Evolutionary conservation across 2,329 filamentous ascomycete genomes (phyloP).

Genomic region (Colletotrichum aenigma): DNA sequence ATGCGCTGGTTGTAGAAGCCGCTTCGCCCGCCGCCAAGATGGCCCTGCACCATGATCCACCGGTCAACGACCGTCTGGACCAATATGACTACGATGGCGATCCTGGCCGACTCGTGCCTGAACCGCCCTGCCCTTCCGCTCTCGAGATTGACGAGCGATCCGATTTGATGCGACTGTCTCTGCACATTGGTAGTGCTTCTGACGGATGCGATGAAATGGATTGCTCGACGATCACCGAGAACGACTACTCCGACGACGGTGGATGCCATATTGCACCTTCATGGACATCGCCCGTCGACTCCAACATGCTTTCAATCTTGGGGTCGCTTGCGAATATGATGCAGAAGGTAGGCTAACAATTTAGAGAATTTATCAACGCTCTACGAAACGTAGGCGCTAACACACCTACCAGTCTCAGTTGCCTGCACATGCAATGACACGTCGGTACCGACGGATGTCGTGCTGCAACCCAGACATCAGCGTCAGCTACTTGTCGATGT

Average conservation of each 20-base stretch:
- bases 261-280: background rate
- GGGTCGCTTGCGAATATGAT: background rate
- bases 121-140: fast-evolving
- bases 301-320: background rate
- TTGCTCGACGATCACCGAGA: background rate
- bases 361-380: background rate
- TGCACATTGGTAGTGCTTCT: background rate
- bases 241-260: background rate
- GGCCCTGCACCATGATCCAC: background rate
- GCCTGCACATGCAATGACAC: background rate
- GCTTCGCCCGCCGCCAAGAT: background rate
- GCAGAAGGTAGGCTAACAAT: conserved; percentile 6
- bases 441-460: background rate
- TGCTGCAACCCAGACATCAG: background rate
- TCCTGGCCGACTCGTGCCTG: background rate
- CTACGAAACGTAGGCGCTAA: conserved; percentile 15
- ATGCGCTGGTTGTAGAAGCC: conserved; percentile 15
- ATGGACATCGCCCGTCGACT: background rate
- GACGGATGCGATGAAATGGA: background rate
- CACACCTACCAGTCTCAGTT: background rate
- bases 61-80: conserved; percentile 4
- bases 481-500: background rate
- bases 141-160: background rate
- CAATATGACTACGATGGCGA: background rate
- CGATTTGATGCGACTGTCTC: background rate